A percentile compares a stretch with the other conserved stretches of the same genome.
These are phyloP conservation scores for Trichoderma simmonsii DNA, from an alignment of 2,329 filamentous ascomycete species.

Conservation along the genomic window DNA sequence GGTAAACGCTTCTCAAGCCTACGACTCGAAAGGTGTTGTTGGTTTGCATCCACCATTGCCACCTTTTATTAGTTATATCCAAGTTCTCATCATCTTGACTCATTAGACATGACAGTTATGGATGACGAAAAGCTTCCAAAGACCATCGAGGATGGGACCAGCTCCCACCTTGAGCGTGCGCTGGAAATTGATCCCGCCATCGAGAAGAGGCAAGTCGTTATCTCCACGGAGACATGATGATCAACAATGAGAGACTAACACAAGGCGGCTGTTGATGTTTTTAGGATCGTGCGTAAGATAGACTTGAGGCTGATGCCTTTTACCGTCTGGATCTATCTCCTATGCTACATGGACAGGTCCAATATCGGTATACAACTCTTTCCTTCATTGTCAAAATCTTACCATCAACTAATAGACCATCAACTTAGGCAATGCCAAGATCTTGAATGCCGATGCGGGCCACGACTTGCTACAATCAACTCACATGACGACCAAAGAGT, in stretches of 20 bases:
- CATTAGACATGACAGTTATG: neutral
- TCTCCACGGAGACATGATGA: neutral
- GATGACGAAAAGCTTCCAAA: slow-evolving; percentile 3
- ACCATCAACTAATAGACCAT: neutral
- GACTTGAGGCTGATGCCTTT: neutral
- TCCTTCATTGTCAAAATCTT: neutral
- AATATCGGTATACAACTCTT: neutral
- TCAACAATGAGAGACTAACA: neutral
- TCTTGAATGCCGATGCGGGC: neutral
- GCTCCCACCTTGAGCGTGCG: neutral
- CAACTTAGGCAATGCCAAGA: neutral
- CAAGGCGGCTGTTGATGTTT: neutral
- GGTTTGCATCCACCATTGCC: neutral
- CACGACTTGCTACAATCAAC: neutral
- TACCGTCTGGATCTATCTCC: neutral
- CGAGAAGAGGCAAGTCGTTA: neutral
- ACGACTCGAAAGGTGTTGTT: neutral
- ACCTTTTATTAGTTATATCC: neutral
- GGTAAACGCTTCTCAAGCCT: neutral
- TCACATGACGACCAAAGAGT: neutral
- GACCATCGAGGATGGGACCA: neutral
- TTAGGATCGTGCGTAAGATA: neutral
- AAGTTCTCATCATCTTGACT: neutral
- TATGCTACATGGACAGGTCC: slow-evolving; percentile 1
- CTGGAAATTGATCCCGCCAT: neutral